Evolutionary conservation across 805 yeast genomes (phyloP).

Genomic region (Saturnispora bothae): DNA sequence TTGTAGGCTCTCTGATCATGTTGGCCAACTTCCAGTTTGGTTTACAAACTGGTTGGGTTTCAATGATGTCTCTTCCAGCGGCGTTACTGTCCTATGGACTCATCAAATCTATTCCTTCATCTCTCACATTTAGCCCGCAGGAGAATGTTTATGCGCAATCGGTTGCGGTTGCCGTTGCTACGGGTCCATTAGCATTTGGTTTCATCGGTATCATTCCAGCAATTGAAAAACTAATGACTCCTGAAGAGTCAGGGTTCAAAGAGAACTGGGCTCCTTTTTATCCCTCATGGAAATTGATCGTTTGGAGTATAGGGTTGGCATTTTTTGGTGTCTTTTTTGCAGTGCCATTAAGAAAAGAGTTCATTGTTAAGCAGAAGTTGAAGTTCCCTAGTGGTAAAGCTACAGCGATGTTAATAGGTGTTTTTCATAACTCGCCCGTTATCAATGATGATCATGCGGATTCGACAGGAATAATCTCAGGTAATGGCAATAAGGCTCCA

Average conservation of each 20-base stretch:
- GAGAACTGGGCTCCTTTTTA: slow-evolving; percentile 26
- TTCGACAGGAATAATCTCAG: background rate
- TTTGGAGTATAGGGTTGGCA: slow-evolving; percentile 83
- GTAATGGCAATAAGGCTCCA: background rate
- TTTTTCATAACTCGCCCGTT: slow-evolving; percentile 57
- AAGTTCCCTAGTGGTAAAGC: slow-evolving; percentile 95
- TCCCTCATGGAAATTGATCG: slow-evolving; percentile 41
- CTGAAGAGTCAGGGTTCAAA: slow-evolving; percentile 63
- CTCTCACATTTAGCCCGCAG: slow-evolving; percentile 63
- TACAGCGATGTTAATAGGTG: slow-evolving; percentile 86
- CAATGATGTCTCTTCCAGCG: slow-evolving; percentile 96
- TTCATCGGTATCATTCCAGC: slow-evolving; percentile 95
- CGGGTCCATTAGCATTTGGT: slow-evolving; percentile 94
- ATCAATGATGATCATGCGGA: background rate
- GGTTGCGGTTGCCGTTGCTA: slow-evolving; percentile 92
- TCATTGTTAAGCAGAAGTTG: slow-evolving; percentile 75
- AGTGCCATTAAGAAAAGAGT: slow-evolving; percentile 75
- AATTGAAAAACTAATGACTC: slow-evolving; percentile 73
- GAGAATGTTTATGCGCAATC: slow-evolving; percentile 90
- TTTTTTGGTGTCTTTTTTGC: slow-evolving; percentile 96
- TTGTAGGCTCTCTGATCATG: slow-evolving; percentile 79
- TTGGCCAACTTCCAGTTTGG: slow-evolving; percentile 94
- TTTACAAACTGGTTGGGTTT: slow-evolving; percentile 96
- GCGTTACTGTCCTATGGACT: slow-evolving; percentile 80
- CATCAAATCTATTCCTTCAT: slow-evolving; percentile 46